Percentiles rank a stretch among this genome's conserved stretches.
These are phyloP conservation scores for Raddia guianensis DNA, from an alignment of 176 grass and related monocot genomes.

Conservation along the genomic window DNA sequence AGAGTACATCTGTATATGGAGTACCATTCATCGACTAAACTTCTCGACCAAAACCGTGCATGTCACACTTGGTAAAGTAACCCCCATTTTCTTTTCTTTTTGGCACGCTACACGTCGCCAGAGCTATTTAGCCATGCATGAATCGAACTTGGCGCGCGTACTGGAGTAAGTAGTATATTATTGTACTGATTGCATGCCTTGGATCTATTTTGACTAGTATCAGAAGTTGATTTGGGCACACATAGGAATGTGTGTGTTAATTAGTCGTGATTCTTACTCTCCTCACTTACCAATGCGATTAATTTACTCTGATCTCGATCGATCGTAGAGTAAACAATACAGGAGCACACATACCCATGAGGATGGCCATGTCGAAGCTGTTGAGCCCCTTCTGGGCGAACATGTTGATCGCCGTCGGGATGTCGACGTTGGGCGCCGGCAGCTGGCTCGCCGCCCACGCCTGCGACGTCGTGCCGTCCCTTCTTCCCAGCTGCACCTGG, in stretches of 20 bases:
- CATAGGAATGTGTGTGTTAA: background rate
- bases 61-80: too few relatives aligned
- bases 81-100: too few relatives aligned
- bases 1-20: too few relatives aligned
- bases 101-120: too few relatives aligned
- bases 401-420: conserved; percentile 44
- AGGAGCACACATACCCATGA: conserved; percentile 55
- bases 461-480: conserved; percentile 63
- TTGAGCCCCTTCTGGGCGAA: conserved; percentile 65
- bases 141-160: too few relatives aligned
- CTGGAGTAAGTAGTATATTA: too few relatives aligned
- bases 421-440: conserved; percentile 43
- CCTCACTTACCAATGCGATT: background rate
- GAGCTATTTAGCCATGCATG: too few relatives aligned
- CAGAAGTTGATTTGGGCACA: background rate
- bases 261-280: background rate
- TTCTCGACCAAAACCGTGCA: too few relatives aligned
- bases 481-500: conserved; percentile 66
- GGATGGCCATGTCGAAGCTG: conserved; percentile 65
- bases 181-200: too few relatives aligned
- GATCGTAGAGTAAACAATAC: too few relatives aligned
- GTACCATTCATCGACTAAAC: too few relatives aligned
- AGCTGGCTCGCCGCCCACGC: conserved; percentile 51
- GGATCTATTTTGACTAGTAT: too few relatives aligned
- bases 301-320: conserved; percentile 32